Percentiles rank a stretch among this genome's conserved stretches.
phyloP scores from a whole-genome alignment of 78 protist species.

The Andalucia godoyi region DNA sequence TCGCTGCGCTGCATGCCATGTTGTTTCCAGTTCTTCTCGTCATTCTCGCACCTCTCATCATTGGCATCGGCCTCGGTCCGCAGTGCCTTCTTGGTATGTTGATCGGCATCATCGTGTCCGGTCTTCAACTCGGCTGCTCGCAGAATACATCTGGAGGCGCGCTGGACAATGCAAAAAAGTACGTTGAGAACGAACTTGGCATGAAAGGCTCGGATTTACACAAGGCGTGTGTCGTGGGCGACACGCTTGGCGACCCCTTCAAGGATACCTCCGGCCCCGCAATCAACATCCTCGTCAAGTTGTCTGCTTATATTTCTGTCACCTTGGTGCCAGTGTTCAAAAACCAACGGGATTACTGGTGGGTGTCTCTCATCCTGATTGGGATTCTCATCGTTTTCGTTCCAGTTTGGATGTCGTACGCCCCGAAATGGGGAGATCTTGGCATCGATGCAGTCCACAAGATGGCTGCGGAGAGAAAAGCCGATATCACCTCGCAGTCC shows the following conservation, averaged over 20 bases:
- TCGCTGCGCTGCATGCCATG: too few species aligned
- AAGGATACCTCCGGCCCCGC: slow-evolving; percentile 58
- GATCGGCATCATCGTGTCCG: slow-evolving; percentile 21
- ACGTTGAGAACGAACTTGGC: slow-evolving; percentile 30
- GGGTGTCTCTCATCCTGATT: too few species aligned
- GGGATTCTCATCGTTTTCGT: too few species aligned
- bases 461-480: too few species aligned
- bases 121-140: slow-evolving; percentile 43
- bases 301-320: slow-evolving; percentile 48
- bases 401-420: too few species aligned
- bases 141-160: slow-evolving; percentile 65
- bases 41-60: background rate
- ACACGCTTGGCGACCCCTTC: slow-evolving; percentile 57
- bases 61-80: slow-evolving; percentile 22
- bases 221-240: slow-evolving; percentile 67
- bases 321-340: too few species aligned
- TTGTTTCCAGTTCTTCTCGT: background rate
- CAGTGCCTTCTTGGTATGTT: background rate
- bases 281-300: slow-evolving; percentile 58
- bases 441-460: too few species aligned
- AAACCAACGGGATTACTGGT: too few species aligned
- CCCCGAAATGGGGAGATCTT: too few species aligned
- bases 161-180: slow-evolving; percentile 78
- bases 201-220: slow-evolving; percentile 27
- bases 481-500: too few species aligned